Evolutionary conservation across 1,284 basidiomycete species (phyloP).

Genomic region (Hypsizygus ulmarius): DNA sequence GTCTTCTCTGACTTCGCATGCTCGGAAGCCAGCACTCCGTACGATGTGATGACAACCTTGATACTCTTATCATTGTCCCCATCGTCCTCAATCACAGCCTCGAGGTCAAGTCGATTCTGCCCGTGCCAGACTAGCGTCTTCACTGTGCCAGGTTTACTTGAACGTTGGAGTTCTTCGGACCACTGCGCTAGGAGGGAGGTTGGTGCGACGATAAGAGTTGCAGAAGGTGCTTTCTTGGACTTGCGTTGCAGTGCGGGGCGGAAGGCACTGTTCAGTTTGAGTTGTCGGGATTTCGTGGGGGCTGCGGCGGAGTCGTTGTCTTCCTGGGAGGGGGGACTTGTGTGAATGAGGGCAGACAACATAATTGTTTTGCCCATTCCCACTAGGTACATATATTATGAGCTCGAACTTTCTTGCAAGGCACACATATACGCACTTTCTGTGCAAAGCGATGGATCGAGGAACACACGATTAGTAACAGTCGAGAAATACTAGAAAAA

Average conservation of each 20-base stretch:
- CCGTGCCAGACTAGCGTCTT: constrained; percentile 84
- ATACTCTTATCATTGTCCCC: constrained; percentile 49
- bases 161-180: constrained; percentile 81
- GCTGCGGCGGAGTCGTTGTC: constrained; percentile 27
- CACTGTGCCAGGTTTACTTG: constrained; percentile 68
- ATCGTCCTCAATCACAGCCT: constrained; percentile 53
- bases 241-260: constrained; percentile 38
- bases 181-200: constrained; percentile 91
- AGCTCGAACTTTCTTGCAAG: background rate
- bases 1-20: constrained; percentile 65
- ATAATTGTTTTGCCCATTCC: constrained; percentile 99
- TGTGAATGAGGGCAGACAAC: constrained; percentile 89
- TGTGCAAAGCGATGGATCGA: constrained; percentile 19
- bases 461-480: constrained; percentile 4
- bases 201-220: constrained; percentile 91
- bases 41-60: constrained; percentile 87
- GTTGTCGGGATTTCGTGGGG: constrained; percentile 48
- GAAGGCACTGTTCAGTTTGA: constrained; percentile 63
- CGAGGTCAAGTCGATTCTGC: constrained; percentile 74
- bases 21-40: constrained; percentile 85
- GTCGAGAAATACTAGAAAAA: constrained; percentile 5
- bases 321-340: constrained; percentile 56
- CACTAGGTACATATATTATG: constrained; percentile 43
- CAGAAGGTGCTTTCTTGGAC: constrained; percentile 39
- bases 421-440: constrained; percentile 41